phyloP scores from a whole-genome alignment of 2,329 filamentous ascomycete species.

The Sarocladium oryzae region DNA sequence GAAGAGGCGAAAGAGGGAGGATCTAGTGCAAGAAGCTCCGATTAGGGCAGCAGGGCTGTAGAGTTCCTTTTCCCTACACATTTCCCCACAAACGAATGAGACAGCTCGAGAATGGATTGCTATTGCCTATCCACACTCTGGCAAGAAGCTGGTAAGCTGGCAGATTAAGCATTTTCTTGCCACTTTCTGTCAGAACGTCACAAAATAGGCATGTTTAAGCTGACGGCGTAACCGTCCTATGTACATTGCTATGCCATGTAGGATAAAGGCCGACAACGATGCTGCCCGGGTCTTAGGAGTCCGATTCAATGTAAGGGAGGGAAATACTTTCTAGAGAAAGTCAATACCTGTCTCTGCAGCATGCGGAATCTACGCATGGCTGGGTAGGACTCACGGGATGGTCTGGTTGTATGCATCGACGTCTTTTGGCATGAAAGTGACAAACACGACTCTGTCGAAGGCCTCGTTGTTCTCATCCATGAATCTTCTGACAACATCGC shows the following conservation, averaged over 20 bases:
- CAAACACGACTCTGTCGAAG: constrained; percentile 74
- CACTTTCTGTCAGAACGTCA: too few species aligned
- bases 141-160: too few species aligned
- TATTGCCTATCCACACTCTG: too few species aligned
- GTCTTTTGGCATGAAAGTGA: constrained; percentile 76
- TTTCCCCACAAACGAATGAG: not conserved
- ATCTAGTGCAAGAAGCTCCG: not conserved
- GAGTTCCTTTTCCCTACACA: not conserved
- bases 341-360: not conserved
- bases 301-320: constrained; percentile 4
- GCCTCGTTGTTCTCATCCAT: constrained; percentile 41
- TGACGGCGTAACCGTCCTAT: too few species aligned
- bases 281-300: too few species aligned
- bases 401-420: constrained; percentile 61
- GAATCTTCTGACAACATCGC: constrained; percentile 50
- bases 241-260: too few species aligned
- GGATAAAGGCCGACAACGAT: too few species aligned
- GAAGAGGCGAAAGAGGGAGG: not conserved
- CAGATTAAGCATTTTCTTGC: too few species aligned
- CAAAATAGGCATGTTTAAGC: too few species aligned
- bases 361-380: too few species aligned
- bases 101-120: too few species aligned
- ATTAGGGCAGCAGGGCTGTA: not conserved
- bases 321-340: constrained; percentile 1
- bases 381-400: constrained; percentile 69